Evolutionary conservation across 1,139 yeast genomes (phyloP).

Genomic region (Saccharomyces hybrid): DNA sequence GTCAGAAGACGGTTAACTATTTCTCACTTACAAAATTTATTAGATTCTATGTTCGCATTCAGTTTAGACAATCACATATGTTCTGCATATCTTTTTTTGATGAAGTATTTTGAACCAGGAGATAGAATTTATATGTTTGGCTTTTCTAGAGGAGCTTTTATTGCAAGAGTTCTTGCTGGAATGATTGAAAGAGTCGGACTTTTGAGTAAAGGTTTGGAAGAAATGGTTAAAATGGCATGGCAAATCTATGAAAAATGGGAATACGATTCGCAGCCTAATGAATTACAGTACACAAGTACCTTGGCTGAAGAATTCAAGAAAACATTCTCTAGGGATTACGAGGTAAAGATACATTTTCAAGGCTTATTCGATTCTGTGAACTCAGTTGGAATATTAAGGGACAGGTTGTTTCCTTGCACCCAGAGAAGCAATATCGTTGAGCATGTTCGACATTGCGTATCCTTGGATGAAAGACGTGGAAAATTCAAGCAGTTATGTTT

Average conservation of each 20-base stretch:
- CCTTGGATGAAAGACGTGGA: conserved; percentile 57
- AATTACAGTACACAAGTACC: conserved; percentile 36
- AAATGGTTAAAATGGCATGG: conserved; percentile 54
- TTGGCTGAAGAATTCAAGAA: conserved; percentile 45
- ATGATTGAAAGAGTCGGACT: conserved; percentile 58
- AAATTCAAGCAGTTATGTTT: conserved; percentile 53
- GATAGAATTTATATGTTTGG: conserved; percentile 53
- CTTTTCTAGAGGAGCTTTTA: conserved; percentile 58
- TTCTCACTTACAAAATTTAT: conserved; percentile 21
- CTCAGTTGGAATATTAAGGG: conserved; percentile 53
- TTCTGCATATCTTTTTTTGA: conserved; percentile 47
- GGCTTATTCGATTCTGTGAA: conserved; percentile 64
- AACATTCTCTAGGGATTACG: conserved; percentile 40
- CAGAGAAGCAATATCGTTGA: conserved; percentile 43
- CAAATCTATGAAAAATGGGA: conserved; percentile 55
- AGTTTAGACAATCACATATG: conserved; percentile 48
- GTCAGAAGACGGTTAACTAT: conserved; percentile 17
- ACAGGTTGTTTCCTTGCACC: conserved; percentile 50
- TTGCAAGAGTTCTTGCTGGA: conserved; percentile 54
- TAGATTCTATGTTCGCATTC: conserved; percentile 49
- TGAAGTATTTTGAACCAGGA: conserved; percentile 41
- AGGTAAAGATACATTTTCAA: conserved; percentile 45
- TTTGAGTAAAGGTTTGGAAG: conserved; percentile 45
- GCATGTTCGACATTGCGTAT: conserved; percentile 58
- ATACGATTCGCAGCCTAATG: conserved; percentile 48